phyloP scores from a whole-genome alignment of 129 eudicot species.

The Flaveria sonorensis region DNA sequence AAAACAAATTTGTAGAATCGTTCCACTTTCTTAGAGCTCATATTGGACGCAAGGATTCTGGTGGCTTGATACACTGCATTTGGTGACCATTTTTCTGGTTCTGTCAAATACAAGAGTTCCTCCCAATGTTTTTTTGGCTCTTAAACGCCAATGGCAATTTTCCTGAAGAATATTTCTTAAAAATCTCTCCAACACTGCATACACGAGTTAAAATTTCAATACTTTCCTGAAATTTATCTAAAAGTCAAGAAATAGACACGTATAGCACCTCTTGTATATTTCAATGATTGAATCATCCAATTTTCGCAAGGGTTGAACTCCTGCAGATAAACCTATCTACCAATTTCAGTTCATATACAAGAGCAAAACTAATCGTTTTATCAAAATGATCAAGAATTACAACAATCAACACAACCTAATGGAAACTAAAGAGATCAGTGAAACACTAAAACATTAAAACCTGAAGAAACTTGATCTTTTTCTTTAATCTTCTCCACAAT shows the following conservation, averaged over 20 bases:
- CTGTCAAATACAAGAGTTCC: slow-evolving; percentile 79
- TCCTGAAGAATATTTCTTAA: slow-evolving; percentile 80
- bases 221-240: neutral
- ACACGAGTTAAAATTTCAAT: neutral
- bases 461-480: slow-evolving; percentile 70
- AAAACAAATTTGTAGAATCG: slow-evolving; percentile 78
- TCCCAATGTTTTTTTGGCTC: slow-evolving; percentile 77
- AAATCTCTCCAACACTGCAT: slow-evolving; percentile 84
- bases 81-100: slow-evolving; percentile 98
- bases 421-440: too few species aligned
- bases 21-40: slow-evolving; percentile 87
- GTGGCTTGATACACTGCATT: slow-evolving; percentile 90
- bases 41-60: slow-evolving; percentile 84
- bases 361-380: too few species aligned
- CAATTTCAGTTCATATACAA: neutral
- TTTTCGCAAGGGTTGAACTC: slow-evolving; percentile 50
- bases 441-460: slow-evolving; percentile 31
- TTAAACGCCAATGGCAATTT: slow-evolving; percentile 93
- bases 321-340: slow-evolving; percentile 45
- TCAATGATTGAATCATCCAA: slow-evolving; percentile 76
- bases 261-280: slow-evolving; percentile 71
- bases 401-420: neutral
- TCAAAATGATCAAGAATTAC: too few species aligned
- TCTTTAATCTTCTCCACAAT: slow-evolving; percentile 67
- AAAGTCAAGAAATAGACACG: neutral